phyloP scores from a whole-genome alignment of 1,284 basidiomycete genomes.

The Athelia sp. region DNA sequence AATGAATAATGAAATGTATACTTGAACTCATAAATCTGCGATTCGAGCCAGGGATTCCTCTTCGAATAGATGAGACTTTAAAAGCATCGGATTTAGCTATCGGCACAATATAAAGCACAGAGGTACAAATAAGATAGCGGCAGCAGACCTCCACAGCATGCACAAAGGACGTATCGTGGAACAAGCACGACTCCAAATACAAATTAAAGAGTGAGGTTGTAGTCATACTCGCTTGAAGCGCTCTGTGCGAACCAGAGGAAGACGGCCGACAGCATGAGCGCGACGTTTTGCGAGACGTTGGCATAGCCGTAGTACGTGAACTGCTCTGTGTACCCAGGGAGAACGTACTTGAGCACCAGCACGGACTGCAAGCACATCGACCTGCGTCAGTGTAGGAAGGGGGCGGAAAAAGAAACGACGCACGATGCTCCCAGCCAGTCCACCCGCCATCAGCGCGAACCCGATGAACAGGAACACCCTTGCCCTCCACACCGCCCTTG shows the following conservation, averaged over 20 bases:
- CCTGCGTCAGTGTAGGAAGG: neutral
- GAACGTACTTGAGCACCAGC: conserved; percentile 88
- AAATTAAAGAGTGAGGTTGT: conserved; percentile 70
- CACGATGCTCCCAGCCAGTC: conserved; percentile 89
- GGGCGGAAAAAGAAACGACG: conserved; percentile 27
- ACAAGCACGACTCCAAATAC: neutral
- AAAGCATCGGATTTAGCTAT: no score
- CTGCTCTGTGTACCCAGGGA: conserved; percentile 68
- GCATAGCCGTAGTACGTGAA: conserved; percentile 93
- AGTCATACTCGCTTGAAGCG: conserved; percentile 80
- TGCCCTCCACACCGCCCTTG: conserved; percentile 85
- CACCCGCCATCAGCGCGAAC: conserved; percentile 95
- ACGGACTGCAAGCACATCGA: conserved; percentile 56
- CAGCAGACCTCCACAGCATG: no score
- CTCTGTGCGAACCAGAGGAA: conserved; percentile 87
- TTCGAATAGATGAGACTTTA: no score
- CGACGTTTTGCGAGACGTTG: conserved; percentile 89
- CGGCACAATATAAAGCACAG: no score
- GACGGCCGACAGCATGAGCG: conserved; percentile 87
- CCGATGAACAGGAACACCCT: conserved; percentile 90
- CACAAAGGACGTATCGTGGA: no score
- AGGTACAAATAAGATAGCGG: no score
- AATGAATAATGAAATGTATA: no score
- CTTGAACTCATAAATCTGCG: no score
- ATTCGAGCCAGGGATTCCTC: no score